Evolutionary conservation across 2,329 filamentous ascomycete genomes (phyloP).

Genomic region (Metarhizium album): DNA sequence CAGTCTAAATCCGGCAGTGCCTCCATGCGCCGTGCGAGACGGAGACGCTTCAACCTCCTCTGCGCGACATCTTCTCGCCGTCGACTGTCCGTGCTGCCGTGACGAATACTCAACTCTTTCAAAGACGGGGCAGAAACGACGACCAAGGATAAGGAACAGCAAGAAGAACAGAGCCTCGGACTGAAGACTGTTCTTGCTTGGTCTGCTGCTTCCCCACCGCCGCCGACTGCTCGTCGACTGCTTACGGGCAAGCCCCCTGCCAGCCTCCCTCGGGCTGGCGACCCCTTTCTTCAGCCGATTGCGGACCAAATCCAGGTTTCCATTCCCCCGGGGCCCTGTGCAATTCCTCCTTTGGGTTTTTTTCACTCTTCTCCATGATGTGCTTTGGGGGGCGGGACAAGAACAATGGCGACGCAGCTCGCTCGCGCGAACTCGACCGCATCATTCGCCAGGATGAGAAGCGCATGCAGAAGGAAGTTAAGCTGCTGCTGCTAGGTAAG

Average conservation of each 20-base stretch:
- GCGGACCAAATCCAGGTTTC: background rate
- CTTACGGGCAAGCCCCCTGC: background rate
- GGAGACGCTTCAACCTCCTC: background rate
- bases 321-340: background rate
- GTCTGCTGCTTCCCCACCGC: background rate
- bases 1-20: background rate
- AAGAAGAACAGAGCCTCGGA: too few species aligned
- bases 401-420: slow-evolving; percentile 34
- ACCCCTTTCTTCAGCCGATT: background rate
- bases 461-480: slow-evolving; percentile 75
- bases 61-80: background rate
- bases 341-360: background rate
- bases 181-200: too few species aligned
- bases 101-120: background rate
- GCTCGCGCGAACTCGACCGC: slow-evolving; percentile 74
- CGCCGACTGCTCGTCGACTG: background rate
- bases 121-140: too few species aligned
- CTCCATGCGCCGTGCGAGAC: background rate
- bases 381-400: slow-evolving; percentile 51
- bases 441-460: slow-evolving; percentile 80
- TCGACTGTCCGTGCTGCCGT: background rate
- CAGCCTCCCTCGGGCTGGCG: background rate
- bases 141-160: too few species aligned
- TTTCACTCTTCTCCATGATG: slow-evolving; percentile 32
- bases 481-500: slow-evolving; percentile 80